A percentile compares a stretch with the other conserved stretches of the same genome.
phyloP scores from a whole-genome alignment of 306 rosid genomes.

The Urtica urens region DNA sequence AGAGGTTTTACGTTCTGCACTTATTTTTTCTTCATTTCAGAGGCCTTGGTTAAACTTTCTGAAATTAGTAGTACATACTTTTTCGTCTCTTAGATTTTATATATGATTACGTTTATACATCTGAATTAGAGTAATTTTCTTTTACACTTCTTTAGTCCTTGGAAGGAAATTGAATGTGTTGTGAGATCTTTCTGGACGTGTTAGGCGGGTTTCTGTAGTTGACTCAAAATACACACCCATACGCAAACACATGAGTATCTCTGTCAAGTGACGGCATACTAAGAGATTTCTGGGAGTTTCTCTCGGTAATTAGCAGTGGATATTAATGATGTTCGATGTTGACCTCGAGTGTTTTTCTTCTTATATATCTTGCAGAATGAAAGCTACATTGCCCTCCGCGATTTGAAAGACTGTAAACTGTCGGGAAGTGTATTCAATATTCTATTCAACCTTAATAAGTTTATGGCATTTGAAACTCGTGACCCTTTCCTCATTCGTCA shows the following conservation, averaged over 20 bases:
- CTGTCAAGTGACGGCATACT: no score
- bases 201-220: no score
- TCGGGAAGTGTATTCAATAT: slow-evolving; percentile 94
- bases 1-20: slow-evolving; percentile 51
- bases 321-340: slow-evolving; percentile 3
- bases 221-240: no score
- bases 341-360: slow-evolving; percentile 12
- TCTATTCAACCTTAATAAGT: slow-evolving; percentile 94
- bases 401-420: slow-evolving; percentile 87
- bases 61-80: not conserved
- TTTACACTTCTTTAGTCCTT: no score
- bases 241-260: no score
- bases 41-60: not conserved
- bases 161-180: no score
- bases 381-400: slow-evolving; percentile 59
- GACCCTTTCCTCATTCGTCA: slow-evolving; percentile 99
- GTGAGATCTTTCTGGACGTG: no score
- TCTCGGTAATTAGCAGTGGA: not conserved
- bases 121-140: not conserved
- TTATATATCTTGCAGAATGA: slow-evolving; percentile 84
- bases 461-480: slow-evolving; percentile 98
- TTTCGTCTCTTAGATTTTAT: not conserved
- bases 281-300: not conserved
- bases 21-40: not conserved
- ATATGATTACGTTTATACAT: no score